Evolutionary conservation across 2,329 filamentous ascomycete genomes (phyloP), one percentile per base, ranked within the genome.

Genomic region (Mycosphaerella arachidis): DNA sequence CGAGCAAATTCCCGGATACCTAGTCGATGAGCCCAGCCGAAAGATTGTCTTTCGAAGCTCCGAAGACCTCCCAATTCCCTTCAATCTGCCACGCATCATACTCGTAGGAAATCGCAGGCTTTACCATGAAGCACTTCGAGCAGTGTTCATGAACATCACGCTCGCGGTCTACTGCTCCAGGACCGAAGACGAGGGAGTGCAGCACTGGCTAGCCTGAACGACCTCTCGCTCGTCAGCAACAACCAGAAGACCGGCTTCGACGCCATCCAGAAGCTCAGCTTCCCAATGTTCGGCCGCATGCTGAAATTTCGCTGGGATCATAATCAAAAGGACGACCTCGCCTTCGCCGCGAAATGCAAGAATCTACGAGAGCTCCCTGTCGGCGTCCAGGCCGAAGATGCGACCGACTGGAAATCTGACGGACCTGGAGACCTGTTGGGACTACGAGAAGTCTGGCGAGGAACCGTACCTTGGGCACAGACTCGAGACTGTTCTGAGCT

Each of bases 241-340:
- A 52, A 18, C 29, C 60, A 57, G 51, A 27, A 33, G 29, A 60
- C 53, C n/a, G 65, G 63, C 8, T 67, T 59, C 56, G 61, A 61
- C 18, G 65, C 61, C 1, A 48, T 67, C 16, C 58, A 59, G 35
- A 37, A 54, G n/a, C 52, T 67, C 0, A 18, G 5, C 12, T 65
- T 65, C 50, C 59, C 61, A 4, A 63, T 45, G 59, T 66, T 66
- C 64, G 56, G 51, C 6, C 46, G 53, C 30, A 63, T 63, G 31
- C 31, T n/a, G n/a, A n/a, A n/a, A n/a, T n/a, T n/a, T n/a, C n/a
- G n/a, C n/a, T n/a, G n/a, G n/a, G n/a, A n/a, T n/a, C n/a, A n/a
- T n/a, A n/a, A n/a, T n/a, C n/a, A n/a, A n/a, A n/a, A n/a, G n/a
- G n/a, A n/a, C n/a, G n/a, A n/a, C n/a, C n/a, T n/a, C n/a, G n/a